Conservation (phyloP, 768 basidiomycete genomes). For the Lentinula edodes region DNA sequence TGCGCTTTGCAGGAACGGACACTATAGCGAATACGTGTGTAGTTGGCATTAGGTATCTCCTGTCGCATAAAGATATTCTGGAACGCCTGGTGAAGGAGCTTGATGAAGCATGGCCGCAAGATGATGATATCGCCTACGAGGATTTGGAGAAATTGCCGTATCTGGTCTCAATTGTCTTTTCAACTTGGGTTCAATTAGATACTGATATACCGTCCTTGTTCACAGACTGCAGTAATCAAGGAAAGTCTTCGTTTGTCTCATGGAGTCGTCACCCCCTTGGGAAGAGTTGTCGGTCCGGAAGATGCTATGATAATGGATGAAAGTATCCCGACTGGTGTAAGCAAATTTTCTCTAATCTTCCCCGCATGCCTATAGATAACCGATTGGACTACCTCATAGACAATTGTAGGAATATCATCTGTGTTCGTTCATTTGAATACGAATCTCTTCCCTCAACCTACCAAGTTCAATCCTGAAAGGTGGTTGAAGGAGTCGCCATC, state of each 20-base stretch:
- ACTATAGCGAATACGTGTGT: constrained; percentile 13
- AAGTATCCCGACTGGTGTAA: constrained; percentile 18
- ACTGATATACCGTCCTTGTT: not conserved
- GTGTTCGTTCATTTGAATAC: constrained; percentile 16
- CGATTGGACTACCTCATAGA: constrained; percentile 8
- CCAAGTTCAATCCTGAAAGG: constrained; percentile 17
- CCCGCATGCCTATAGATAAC: not conserved
- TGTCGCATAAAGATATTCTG: constrained; percentile 6
- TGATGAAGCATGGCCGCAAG: constrained; percentile 16
- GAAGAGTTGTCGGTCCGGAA: constrained; percentile 16
- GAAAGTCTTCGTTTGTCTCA: constrained; percentile 21
- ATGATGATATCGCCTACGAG: constrained; percentile 13
- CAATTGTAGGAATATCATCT: constrained; percentile 17
- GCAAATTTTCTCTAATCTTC: not conserved
- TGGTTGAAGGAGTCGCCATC: constrained; percentile 12
- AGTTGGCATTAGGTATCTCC: constrained; percentile 9
- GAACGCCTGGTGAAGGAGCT: constrained; percentile 15
- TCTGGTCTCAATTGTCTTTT: constrained; percentile 11
- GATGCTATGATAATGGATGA: constrained; percentile 15
- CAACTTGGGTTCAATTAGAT: not conserved
- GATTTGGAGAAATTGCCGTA: constrained; percentile 21
- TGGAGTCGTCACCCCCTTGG: constrained; percentile 8
- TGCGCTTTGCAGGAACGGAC: constrained; percentile 20
- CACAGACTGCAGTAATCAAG: constrained; percentile 19
- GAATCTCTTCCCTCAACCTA: constrained; percentile 16